Evolutionary conservation across 2,329 filamentous ascomycete genomes (phyloP).

Genomic region (Dothistroma pini): DNA sequence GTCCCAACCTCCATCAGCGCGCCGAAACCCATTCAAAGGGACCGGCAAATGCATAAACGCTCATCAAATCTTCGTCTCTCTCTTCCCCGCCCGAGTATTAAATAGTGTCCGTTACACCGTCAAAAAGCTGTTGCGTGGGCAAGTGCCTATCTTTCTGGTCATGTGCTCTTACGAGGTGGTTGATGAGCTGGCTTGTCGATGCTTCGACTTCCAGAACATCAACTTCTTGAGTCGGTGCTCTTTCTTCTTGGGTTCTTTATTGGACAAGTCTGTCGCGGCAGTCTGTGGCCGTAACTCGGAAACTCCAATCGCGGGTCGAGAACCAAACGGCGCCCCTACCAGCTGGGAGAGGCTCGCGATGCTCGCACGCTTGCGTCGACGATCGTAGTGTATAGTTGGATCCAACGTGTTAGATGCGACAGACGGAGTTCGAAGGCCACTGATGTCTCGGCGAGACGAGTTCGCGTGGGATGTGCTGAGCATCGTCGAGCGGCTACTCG

Average conservation of each 20-base stretch:
- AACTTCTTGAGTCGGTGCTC: conserved; percentile 68
- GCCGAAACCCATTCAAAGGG: not conserved
- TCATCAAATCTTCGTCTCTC: conserved; percentile 7
- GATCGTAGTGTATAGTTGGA: conserved; percentile 38
- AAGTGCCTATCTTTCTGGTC: not conserved
- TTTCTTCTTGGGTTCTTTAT: conserved; percentile 58
- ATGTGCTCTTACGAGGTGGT: conserved; percentile 12
- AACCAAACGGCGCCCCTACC: conserved; percentile 67
- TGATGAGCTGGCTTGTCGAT: conserved; percentile 25
- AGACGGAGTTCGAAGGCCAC: conserved; percentile 39
- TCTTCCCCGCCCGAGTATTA: conserved; percentile 3
- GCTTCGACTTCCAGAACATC: conserved; percentile 69
- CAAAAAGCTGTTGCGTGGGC: not conserved
- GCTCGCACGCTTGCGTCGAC: conserved; percentile 69
- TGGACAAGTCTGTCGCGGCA: conserved; percentile 55
- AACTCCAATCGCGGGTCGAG: conserved; percentile 9
- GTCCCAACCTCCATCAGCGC: conserved; percentile 7
- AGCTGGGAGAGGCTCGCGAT: conserved; percentile 73
- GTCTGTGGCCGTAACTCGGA: conserved; percentile 39
- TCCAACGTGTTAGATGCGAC: conserved; percentile 40
- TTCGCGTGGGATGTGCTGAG: conserved; percentile 60
- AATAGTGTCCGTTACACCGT: conserved; percentile 2
- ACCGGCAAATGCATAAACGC: conserved; percentile 14
- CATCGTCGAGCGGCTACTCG: conserved; percentile 74
- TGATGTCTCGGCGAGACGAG: conserved; percentile 33